Conservation (phyloP, 176 grass and related monocot genomes). For the Aegilops bicornis region DNA sequence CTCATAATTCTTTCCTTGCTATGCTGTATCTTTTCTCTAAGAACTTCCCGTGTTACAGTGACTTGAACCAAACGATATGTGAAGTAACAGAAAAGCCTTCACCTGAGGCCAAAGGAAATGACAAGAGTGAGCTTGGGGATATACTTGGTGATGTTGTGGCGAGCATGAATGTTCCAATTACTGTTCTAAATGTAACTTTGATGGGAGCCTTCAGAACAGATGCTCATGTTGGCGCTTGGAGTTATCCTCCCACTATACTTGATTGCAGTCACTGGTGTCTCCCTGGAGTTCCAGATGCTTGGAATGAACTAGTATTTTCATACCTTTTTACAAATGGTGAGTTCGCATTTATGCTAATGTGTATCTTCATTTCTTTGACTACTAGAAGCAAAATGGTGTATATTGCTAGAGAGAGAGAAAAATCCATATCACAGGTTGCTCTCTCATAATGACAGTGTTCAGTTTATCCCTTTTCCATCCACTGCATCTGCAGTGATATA, state of each 20-base stretch:
- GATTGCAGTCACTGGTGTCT: conserved; percentile 99
- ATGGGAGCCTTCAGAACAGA: conserved; percentile 85
- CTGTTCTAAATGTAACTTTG: conserved; percentile 75
- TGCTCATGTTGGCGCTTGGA: conserved; percentile 90
- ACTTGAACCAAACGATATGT: conserved; percentile 67
- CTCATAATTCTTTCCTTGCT: not conserved
- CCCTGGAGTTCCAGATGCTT: conserved; percentile 91
- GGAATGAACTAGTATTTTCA: conserved; percentile 88
- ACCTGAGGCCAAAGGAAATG: conserved; percentile 61
- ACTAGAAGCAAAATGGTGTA: not conserved
- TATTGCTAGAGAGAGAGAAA: not conserved
- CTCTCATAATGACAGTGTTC: not conserved
- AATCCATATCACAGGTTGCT: not conserved
- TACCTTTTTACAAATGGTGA: conserved; percentile 80
- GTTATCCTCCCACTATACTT: conserved; percentile 80
- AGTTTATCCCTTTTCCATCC: not conserved
- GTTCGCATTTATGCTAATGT: conserved; percentile 20
- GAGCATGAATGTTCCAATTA: conserved; percentile 56
- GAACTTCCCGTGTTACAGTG: conserved; percentile 43
- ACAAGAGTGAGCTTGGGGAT: conserved; percentile 77
- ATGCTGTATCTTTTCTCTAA: conserved; percentile 18
- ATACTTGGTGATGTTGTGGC: conserved; percentile 66
- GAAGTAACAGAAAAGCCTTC: conserved; percentile 81
- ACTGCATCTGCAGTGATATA: not conserved
- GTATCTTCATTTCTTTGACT: conserved; percentile 14